Evolutionary conservation across 2,329 filamentous ascomycete genomes (phyloP).

Genomic region (Penicillium sp.): DNA sequence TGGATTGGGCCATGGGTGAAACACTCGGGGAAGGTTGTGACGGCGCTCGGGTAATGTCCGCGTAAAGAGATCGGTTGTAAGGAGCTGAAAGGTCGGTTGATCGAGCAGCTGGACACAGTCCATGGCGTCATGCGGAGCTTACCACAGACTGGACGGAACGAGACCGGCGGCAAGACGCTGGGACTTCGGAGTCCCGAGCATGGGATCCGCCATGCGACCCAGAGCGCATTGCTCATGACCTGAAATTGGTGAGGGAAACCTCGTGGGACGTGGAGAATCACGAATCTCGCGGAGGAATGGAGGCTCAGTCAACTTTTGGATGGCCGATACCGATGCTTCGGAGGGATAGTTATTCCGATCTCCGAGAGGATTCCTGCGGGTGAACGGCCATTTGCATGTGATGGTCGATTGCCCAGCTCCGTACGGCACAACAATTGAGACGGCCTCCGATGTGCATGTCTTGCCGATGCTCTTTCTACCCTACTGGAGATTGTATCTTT

Average conservation of each 20-base stretch:
- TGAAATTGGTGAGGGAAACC: slow-evolving; percentile 16
- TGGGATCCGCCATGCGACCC: slow-evolving; percentile 45
- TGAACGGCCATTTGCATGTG: neutral
- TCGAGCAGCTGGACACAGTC: slow-evolving; percentile 17
- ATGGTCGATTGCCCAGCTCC: neutral
- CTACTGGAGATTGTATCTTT: too few species aligned
- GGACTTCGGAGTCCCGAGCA: slow-evolving; percentile 39
- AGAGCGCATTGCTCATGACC: slow-evolving; percentile 48
- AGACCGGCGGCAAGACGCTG: slow-evolving; percentile 23
- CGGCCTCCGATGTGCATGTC: too few species aligned
- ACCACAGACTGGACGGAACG: slow-evolving; percentile 23
- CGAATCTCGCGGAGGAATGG: neutral
- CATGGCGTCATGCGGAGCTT: slow-evolving; percentile 29
- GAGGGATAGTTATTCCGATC: slow-evolving; percentile 2
- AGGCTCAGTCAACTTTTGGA: slow-evolving; percentile 1
- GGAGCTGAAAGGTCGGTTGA: slow-evolving; percentile 17
- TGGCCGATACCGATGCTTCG: slow-evolving; percentile 1
- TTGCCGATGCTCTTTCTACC: too few species aligned
- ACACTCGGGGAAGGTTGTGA: neutral
- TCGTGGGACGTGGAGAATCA: neutral
- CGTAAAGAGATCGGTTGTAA: neutral
- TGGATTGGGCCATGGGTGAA: slow-evolving; percentile 6
- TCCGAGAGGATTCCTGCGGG: neutral
- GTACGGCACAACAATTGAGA: too few species aligned
- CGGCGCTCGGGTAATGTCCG: neutral